Conservation (phyloP, 495 filamentous ascomycete genomes). For the Daldinia loculata region DNA sequence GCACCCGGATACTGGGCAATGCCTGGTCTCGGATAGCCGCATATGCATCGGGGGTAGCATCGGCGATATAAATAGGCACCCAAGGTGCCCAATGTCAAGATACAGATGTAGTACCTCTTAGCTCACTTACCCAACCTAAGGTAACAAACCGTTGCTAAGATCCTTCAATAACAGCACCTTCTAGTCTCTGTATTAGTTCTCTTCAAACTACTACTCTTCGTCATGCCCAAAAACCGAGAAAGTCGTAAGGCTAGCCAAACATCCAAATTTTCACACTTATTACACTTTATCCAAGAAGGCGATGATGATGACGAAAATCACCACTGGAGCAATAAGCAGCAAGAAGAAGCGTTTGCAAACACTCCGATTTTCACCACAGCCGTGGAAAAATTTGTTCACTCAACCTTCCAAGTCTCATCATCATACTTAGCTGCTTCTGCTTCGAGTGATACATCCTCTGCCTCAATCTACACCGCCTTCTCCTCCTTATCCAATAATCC, state of each 20-base stretch:
- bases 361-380: slow-evolving; percentile 7
- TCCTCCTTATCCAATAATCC: not conserved
- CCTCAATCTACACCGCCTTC: not conserved
- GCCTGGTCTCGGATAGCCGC: not conserved
- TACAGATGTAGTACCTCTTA: not conserved
- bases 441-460: not conserved
- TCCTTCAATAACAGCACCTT: not conserved
- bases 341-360: slow-evolving; percentile 2
- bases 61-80: not conserved
- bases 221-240: not conserved
- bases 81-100: not conserved
- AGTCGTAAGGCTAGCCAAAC: not conserved
- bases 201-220: not conserved
- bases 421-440: not conserved
- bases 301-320: not conserved
- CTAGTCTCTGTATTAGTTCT: not conserved
- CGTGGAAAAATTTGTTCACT: slow-evolving; percentile 5
- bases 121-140: not conserved
- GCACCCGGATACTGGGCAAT: not conserved
- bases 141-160: not conserved
- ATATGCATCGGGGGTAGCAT: not conserved
- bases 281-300: not conserved
- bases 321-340: not conserved
- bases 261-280: not conserved
- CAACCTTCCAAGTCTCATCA: not conserved